Evolutionary conservation across 306 rosid species (phyloP).

Genomic region (Fragaria ananassa): DNA sequence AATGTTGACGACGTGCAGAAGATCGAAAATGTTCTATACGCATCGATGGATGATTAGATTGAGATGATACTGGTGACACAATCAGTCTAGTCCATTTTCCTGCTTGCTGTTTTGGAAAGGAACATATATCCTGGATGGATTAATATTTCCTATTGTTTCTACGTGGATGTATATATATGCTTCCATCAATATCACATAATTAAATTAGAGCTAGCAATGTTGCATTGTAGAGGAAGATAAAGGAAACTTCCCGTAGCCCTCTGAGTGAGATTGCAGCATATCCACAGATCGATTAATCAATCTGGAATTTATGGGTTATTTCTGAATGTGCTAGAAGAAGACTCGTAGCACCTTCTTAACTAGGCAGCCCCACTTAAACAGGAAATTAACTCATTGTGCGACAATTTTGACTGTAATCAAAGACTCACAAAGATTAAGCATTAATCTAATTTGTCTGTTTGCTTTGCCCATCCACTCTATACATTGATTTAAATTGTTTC

Average conservation of each 20-base stretch:
- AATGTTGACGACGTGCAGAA: not conserved
- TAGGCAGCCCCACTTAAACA: not conserved
- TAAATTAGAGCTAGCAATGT: not conserved
- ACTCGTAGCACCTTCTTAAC: not conserved
- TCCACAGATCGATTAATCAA: not conserved
- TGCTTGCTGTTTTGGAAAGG: not conserved
- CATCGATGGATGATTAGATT: not conserved
- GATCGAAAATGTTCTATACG: not conserved
- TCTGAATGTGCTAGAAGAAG: not conserved
- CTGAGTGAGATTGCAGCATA: not conserved
- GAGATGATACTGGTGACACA: not conserved
- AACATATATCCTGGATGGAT: too few species aligned
- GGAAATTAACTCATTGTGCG: not conserved
- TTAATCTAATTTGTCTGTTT: not conserved
- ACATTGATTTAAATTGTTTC: not conserved
- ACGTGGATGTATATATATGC: too few species aligned
- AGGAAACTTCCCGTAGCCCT: not conserved
- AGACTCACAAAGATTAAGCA: not conserved
- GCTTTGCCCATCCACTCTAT: not conserved
- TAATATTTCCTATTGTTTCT: too few species aligned
- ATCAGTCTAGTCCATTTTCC: not conserved
- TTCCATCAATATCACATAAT: too few species aligned
- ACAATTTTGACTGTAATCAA: not conserved
- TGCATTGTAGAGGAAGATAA: not conserved
- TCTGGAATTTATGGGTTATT: not conserved